Evolutionary conservation across 345 rosid genomes (phyloP), one percentile per base, ranked within the genome.

Genomic region (Populus nigra): DNA sequence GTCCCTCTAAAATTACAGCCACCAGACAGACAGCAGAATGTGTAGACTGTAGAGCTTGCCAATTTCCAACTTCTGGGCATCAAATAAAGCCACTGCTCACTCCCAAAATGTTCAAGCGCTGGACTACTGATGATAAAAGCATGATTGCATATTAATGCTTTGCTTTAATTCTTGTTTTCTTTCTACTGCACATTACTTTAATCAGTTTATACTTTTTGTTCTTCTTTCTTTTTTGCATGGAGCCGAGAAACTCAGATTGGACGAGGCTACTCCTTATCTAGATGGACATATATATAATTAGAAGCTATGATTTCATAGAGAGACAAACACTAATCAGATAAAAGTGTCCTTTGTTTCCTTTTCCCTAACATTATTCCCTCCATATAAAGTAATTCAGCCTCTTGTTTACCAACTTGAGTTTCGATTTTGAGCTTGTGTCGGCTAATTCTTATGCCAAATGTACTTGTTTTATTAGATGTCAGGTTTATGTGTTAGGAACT

Each of bases 71-170:
- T 82, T 73, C 67, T 59, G 22, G 9, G 17, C 71, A 71, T 41
- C 8, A 15, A 67, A 72, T 55, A 55, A 18, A 18, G 10, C 61
- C 11, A 65, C 4, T 10, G 13, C 38, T 41, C 22, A n/a, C n/a
- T 68, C 25, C 18, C 36, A 4, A 3, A 33, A 33, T 33, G 5
- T 5, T 33, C 36, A 33, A 33, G 36, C 5, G 5, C 0, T 33
- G 36, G 36, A 33, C 36, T 33, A 4, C 5, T 33, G 36, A 33
- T 82, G 80, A 83, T 79, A 59, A 68, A 68, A 78, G 76, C 76
- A 87, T 80, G 65, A 87, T 82, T 77, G 68, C 68, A 62, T 29
- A 3, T 57, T 55, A 5, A 49, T 15, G 55, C 55, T 11, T 65
- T 68, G 71, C 75, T 75, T 77, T 72, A 69, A 16, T 76, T 69